Conservation (phyloP, 2,329 filamentous ascomycete species). For the Neofusicoccum sp. region DNA sequence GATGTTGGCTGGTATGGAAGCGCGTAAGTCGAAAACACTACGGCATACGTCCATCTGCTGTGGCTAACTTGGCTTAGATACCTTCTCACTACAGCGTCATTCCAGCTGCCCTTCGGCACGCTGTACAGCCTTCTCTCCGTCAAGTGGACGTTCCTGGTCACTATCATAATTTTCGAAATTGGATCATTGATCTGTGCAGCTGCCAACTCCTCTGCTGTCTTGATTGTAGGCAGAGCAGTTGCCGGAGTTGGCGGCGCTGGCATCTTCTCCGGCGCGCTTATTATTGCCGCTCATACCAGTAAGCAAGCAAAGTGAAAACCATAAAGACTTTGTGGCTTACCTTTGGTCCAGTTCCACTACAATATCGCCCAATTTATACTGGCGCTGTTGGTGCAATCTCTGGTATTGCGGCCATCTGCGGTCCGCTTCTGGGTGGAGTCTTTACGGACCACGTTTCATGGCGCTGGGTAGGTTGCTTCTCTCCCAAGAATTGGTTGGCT, state of each 20-base stretch:
- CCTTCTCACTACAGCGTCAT: constrained; percentile 44
- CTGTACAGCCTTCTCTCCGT: constrained; percentile 61
- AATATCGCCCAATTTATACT: constrained; percentile 15
- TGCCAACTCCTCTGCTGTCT: constrained; percentile 46
- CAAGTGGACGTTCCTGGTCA: constrained; percentile 51
- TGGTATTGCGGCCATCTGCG: constrained; percentile 24
- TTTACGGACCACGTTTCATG: constrained; percentile 22
- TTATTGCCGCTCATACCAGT: constrained; percentile 8
- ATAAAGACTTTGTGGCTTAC: neutral
- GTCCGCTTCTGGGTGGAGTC: constrained; percentile 23
- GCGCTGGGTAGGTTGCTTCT: constrained; percentile 17
- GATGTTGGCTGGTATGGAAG: constrained; percentile 28
- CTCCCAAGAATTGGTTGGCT: neutral
- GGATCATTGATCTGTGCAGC: constrained; percentile 56
- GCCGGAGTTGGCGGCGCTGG: constrained; percentile 52
- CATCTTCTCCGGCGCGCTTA: constrained; percentile 42
- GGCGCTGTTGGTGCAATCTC: constrained; percentile 18
- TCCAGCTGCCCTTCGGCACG: constrained; percentile 51
- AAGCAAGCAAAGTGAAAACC: neutral
- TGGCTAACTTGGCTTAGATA: constrained; percentile 30
- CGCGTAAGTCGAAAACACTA: constrained; percentile 35
- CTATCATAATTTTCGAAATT: constrained; percentile 48
- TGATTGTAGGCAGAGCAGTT: constrained; percentile 53
- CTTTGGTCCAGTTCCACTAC: constrained; percentile 8
- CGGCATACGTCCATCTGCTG: neutral